Conservation (phyloP, 1,284 basidiomycete species). For the Cryptococcus sp. region DNA sequence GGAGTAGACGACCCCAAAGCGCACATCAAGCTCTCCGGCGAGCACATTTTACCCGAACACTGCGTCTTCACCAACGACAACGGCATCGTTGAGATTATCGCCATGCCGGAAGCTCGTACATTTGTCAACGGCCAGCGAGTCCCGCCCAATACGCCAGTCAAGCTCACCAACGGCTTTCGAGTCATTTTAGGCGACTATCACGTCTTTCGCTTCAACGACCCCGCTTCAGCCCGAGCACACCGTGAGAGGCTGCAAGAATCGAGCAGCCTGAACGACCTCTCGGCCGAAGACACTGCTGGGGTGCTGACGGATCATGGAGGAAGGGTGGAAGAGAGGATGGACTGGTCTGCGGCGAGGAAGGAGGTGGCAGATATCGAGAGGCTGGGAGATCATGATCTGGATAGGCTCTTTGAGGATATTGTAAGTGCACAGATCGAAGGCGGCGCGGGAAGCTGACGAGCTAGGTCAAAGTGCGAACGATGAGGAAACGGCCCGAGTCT, state of each 20-base stretch:
- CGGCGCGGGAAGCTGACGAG: neutral
- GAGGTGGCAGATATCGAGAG: slow-evolving; percentile 87
- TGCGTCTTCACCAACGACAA: slow-evolving; percentile 84
- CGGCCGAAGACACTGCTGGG: slow-evolving; percentile 19
- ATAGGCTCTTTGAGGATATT: slow-evolving; percentile 74
- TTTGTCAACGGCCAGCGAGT: slow-evolving; percentile 83
- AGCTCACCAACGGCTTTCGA: slow-evolving; percentile 72
- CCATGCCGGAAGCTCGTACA: slow-evolving; percentile 72
- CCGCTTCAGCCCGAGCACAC: slow-evolving; percentile 85
- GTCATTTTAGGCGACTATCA: slow-evolving; percentile 97
- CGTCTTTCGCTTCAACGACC: slow-evolving; percentile 91
- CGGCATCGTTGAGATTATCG: slow-evolving; percentile 75
- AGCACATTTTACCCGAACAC: slow-evolving; percentile 85
- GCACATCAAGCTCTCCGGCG: slow-evolving; percentile 88
- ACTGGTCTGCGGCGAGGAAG: slow-evolving; percentile 88
- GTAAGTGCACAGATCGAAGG: slow-evolving; percentile 10
- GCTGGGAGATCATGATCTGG: slow-evolving; percentile 85
- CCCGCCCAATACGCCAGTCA: slow-evolving; percentile 54
- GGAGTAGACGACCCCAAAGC: slow-evolving; percentile 72
- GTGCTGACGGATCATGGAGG: slow-evolving; percentile 27
- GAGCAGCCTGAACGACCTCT: slow-evolving; percentile 14
- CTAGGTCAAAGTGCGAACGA: slow-evolving; percentile 75
- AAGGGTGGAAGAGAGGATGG: slow-evolving; percentile 59
- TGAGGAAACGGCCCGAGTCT: slow-evolving; percentile 57
- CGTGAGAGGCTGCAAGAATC: slow-evolving; percentile 56